Evolutionary conservation across 176 grass and related monocot genomes (phyloP).

Genomic region (Guadua angustifolia): DNA sequence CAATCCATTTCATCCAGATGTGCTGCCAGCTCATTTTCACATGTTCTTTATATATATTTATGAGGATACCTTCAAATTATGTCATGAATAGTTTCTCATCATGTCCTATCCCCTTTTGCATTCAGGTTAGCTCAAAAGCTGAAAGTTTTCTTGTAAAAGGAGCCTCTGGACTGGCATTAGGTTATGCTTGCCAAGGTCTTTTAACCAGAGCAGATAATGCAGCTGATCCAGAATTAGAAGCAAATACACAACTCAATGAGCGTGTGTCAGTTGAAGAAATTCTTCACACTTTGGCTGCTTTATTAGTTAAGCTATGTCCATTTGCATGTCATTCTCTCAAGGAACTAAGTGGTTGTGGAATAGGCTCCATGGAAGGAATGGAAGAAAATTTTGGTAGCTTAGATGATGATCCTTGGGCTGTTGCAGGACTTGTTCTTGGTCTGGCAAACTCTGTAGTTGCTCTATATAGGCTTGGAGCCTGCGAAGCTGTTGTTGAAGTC

Average conservation of each 20-base stretch:
- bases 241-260: slow-evolving; percentile 49
- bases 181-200: slow-evolving; percentile 79
- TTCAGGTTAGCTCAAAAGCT: slow-evolving; percentile 76
- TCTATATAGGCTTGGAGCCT: slow-evolving; percentile 70
- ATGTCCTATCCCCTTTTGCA: slow-evolving; percentile 39
- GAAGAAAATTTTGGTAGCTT: slow-evolving; percentile 61
- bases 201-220: slow-evolving; percentile 53
- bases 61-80: slow-evolving; percentile 24
- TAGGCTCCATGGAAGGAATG: slow-evolving; percentile 46
- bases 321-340: slow-evolving; percentile 65
- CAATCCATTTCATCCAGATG: background rate
- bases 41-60: background rate
- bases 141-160: slow-evolving; percentile 88
- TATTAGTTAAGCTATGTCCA: slow-evolving; percentile 62
- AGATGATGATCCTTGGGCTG: slow-evolving; percentile 81
- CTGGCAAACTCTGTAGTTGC: slow-evolving; percentile 75
- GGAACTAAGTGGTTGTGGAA: slow-evolving; percentile 49
- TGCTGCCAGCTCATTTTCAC: slow-evolving; percentile 36
- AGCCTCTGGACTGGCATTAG: slow-evolving; percentile 77
- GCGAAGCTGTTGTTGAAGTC: slow-evolving; percentile 67
- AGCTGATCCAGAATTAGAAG: slow-evolving; percentile 56
- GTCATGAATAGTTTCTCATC: slow-evolving; percentile 32
- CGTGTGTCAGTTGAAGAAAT: slow-evolving; percentile 63
- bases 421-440: slow-evolving; percentile 75
- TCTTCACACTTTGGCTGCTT: slow-evolving; percentile 55